Conservation (phyloP, 176 grass and related monocot species). For the Calamus simplicifolius region DNA sequence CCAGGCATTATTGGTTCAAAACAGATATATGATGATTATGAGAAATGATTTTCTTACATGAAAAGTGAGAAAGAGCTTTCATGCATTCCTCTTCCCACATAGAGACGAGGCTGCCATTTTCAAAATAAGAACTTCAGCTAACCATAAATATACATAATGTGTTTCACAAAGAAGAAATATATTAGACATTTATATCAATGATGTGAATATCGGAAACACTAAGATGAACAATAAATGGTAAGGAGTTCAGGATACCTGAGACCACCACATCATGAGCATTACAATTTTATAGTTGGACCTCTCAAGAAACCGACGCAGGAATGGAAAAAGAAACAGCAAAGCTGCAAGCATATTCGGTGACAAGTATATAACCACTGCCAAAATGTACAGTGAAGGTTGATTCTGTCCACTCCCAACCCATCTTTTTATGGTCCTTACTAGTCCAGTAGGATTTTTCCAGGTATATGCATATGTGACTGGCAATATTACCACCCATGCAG, state of each 20-base stretch:
- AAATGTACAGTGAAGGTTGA: conserved; percentile 56
- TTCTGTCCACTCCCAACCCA: conserved; percentile 75
- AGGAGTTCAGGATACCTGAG: conserved; percentile 51
- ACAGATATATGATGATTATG: too few species aligned
- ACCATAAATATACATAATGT: too few species aligned
- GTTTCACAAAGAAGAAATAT: too few species aligned
- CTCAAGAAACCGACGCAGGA: conserved; percentile 62
- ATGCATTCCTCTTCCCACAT: conserved; percentile 96
- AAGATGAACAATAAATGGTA: background rate
- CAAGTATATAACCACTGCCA: conserved; percentile 73
- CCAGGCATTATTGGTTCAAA: too few species aligned
- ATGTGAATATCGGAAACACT: background rate
- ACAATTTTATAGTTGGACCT: conserved; percentile 49
- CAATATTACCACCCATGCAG: conserved; percentile 69
- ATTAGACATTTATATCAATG: too few species aligned
- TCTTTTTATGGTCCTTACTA: conserved; percentile 60
- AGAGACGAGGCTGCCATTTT: conserved; percentile 61
- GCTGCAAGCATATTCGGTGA: conserved; percentile 60
- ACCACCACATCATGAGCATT: conserved; percentile 96
- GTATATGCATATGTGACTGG: conserved; percentile 82
- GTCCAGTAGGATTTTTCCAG: conserved; percentile 58
- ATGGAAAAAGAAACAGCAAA: conserved; percentile 69
- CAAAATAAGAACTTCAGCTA: too few species aligned
- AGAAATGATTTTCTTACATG: conserved; percentile 46
- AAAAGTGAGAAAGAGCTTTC: conserved; percentile 90